Base-by-base conservation (phyloP, 2,329 filamentous ascomycete species). In the Alternaria sp. region DNA sequence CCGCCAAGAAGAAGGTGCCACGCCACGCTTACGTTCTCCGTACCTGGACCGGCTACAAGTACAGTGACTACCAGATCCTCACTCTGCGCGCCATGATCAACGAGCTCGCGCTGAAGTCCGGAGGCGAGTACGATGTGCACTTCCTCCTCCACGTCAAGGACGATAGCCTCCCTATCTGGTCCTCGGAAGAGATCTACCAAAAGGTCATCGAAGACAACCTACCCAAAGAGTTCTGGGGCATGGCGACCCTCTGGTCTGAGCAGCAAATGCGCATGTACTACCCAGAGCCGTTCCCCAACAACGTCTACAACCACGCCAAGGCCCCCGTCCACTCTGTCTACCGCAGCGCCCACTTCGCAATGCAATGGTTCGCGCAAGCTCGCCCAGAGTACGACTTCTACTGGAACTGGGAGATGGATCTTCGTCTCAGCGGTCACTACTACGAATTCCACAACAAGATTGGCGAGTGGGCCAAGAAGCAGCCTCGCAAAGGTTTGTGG, bases 391-490 rank as follows among this genome's bases (percentile, higher is more conserved):
- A 85, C 66, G 84, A 85, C 67, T 84, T 82, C 63, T 83, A 82
- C 79, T 96, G 93, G 92, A 95, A 95, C 79, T 95, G 92, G 92
- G 93, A 96, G 77, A 93, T 96, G 88, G 93, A 96, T 77, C 86
- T 92, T 45, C 88, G 93, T 46, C 90, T 91, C 73, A 91, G 88
- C 0, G 93, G 93, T 9, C 92, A 96, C 72, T 91, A 94, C 81
- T 95, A 94, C 79, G 91, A 96, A 73, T 87, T 96, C 69, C 87
- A 93, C 64, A 87, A 88, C 71, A 88, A 88, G 67, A 81, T 94
- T 10, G 82, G 83, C 25, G 81, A 86, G 6, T 93, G 92, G 81
- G 87, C 87, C 25, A 86, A 85, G 77, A 85, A 85, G 64, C 90
- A 93, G 77, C 91, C 91, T 9, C 87, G 91, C 60, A 90, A 89